Conservation (phyloP, 805 yeast genomes). For the Candida oleophila region DNA sequence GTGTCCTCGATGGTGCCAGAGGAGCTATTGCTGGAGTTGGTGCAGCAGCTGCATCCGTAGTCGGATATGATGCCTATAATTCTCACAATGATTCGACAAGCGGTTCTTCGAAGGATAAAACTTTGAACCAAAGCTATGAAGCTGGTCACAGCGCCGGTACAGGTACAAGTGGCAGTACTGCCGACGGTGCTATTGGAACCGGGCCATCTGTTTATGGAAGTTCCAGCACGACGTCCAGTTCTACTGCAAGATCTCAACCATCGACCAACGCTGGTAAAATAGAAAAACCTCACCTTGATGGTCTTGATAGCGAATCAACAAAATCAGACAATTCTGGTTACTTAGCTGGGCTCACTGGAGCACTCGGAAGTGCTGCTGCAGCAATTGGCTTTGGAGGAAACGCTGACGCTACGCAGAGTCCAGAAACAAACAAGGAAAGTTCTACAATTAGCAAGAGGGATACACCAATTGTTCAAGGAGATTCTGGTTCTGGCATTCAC, state of each 20-base stretch:
- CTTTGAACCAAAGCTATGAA: not conserved
- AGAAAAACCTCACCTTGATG: not conserved
- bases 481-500: not conserved
- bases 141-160: not conserved
- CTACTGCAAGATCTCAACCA: not conserved
- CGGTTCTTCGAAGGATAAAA: not conserved
- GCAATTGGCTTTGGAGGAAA: constrained; percentile 18
- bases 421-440: not conserved
- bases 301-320: not conserved
- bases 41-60: constrained; percentile 11
- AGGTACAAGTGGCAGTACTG: not conserved
- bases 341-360: constrained; percentile 9
- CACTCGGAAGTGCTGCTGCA: constrained; percentile 20
- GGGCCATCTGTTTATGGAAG: not conserved
- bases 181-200: not conserved
- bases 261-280: not conserved
- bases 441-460: not conserved
- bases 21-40: constrained; percentile 12
- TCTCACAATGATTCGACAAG: not conserved
- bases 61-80: constrained; percentile 10
- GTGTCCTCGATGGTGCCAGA: constrained; percentile 15
- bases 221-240: not conserved
- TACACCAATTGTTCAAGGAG: not conserved
- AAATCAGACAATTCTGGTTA: not conserved
- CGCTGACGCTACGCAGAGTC: not conserved